Conservation (phyloP, 2,329 filamentous ascomycete genomes). For the Fusarium circinatum region DNA sequence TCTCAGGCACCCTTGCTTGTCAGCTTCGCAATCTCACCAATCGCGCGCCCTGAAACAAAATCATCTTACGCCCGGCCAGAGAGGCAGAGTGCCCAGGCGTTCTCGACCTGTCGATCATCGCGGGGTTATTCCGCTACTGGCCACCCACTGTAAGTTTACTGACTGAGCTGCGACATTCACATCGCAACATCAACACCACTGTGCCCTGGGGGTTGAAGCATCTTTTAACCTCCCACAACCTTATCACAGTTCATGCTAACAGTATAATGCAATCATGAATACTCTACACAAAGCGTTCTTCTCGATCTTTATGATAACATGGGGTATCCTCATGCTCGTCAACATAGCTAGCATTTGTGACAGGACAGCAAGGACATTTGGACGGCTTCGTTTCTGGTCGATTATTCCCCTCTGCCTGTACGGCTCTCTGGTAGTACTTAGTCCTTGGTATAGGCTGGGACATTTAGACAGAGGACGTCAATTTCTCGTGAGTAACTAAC, state of each 20-base stretch:
- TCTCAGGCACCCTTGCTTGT: background rate
- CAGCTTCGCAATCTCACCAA: constrained; percentile 7
- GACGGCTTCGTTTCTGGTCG: constrained; percentile 10
- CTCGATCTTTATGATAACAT: constrained; percentile 14
- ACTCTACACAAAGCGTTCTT: constrained; percentile 15
- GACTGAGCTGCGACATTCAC: background rate
- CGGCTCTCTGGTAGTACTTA: background rate
- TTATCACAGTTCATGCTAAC: too few species aligned
- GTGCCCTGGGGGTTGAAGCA: too few species aligned
- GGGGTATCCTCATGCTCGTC: background rate
- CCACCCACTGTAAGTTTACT: background rate
- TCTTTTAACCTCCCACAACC: too few species aligned
- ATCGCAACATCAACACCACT: background rate
- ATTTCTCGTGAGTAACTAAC: background rate
- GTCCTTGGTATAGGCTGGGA: background rate
- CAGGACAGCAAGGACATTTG: background rate
- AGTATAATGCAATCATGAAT: background rate
- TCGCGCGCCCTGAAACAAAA: background rate
- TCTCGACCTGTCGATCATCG: constrained; percentile 9
- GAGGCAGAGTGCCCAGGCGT: background rate
- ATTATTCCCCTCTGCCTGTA: constrained; percentile 2
- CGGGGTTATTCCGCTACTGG: constrained; percentile 1
- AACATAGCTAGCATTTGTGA: background rate
- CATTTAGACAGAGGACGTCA: background rate
- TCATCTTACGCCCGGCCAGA: constrained; percentile 8